These are phyloP conservation scores for Mycena crocata DNA, from an alignment of 768 basidiomycete genomes.

Conservation along the genomic window DNA sequence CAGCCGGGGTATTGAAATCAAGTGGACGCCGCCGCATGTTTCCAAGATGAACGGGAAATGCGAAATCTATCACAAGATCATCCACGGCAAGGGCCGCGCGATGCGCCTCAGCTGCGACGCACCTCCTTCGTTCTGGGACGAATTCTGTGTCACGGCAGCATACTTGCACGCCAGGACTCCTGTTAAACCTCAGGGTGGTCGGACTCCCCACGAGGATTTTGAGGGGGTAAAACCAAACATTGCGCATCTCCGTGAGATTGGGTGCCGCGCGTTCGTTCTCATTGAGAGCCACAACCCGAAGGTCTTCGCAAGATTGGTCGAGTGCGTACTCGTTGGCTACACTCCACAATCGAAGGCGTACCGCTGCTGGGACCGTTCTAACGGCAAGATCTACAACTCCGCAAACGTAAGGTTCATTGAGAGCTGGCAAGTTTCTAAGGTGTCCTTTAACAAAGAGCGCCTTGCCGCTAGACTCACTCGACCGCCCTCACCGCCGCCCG, in stretches of 20 bases:
- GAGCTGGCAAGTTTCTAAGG: not conserved
- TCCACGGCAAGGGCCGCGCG: slow-evolving; percentile 19
- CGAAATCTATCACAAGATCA: not conserved
- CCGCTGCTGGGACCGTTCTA: slow-evolving; percentile 34
- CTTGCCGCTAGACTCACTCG: too few species aligned
- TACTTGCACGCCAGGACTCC: slow-evolving; percentile 35
- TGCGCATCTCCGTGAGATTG: slow-evolving; percentile 36
- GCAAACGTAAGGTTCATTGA: not conserved
- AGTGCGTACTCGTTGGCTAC: slow-evolving; percentile 24
- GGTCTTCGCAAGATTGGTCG: slow-evolving; percentile 27
- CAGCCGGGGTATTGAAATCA: not conserved
- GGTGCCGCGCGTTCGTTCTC: slow-evolving; percentile 17
- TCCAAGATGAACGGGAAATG: too few species aligned
- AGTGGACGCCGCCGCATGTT: not conserved
- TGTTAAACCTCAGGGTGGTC: slow-evolving; percentile 3
- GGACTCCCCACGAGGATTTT: slow-evolving; percentile 33
- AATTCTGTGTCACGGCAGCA: slow-evolving; percentile 29
- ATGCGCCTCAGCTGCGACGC: slow-evolving; percentile 9
- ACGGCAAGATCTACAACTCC: slow-evolving; percentile 5
- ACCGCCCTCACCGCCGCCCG: not conserved
- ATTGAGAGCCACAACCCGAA: slow-evolving; percentile 37
- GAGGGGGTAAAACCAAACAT: slow-evolving; percentile 12
- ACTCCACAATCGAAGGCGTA: slow-evolving; percentile 39
- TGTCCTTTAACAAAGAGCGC: not conserved
- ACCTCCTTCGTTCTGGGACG: slow-evolving; percentile 35